Evolutionary conservation across 2,329 filamentous ascomycete species (phyloP).

Genomic region (Aspergillus flavus): DNA sequence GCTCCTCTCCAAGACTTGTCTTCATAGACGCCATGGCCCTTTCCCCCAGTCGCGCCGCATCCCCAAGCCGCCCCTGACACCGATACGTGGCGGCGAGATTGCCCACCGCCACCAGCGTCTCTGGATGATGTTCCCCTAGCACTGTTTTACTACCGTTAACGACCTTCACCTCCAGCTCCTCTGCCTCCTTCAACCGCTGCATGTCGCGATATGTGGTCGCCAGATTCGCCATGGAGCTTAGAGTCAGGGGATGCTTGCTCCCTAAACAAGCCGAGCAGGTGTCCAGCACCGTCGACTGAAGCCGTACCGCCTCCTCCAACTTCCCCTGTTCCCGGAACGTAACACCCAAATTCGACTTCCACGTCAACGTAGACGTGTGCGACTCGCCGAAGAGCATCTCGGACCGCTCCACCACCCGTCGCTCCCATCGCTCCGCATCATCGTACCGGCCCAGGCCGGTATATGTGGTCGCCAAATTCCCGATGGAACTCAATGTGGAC

Average conservation of each 20-base stretch:
- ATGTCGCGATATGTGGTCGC: slow-evolving; percentile 9
- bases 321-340: slow-evolving; percentile 13
- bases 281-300: slow-evolving; percentile 10
- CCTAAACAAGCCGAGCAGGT: not conserved
- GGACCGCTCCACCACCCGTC: slow-evolving; percentile 7
- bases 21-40: slow-evolving; percentile 8
- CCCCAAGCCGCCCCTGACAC: slow-evolving; percentile 6
- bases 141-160: slow-evolving; percentile 5
- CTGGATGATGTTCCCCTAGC: slow-evolving; percentile 15
- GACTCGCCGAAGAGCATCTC: not conserved
- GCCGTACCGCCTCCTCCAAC: slow-evolving; percentile 6
- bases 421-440: slow-evolving; percentile 9
- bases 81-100: slow-evolving; percentile 15
- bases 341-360: slow-evolving; percentile 10
- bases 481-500: slow-evolving; percentile 12
- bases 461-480: slow-evolving; percentile 12
- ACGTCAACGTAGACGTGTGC: slow-evolving; percentile 6
- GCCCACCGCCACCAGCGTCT: slow-evolving; percentile 10
- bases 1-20: not conserved
- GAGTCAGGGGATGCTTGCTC: slow-evolving; percentile 1
- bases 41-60: slow-evolving; percentile 5
- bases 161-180: slow-evolving; percentile 12
- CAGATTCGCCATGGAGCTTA: slow-evolving; percentile 15
- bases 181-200: slow-evolving; percentile 13
- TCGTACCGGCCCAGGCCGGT: slow-evolving; percentile 9